A percentile compares a stretch with the other conserved stretches of the same genome.
Conservation (phyloP, 208 protist species). For the Strigomonas galati region DNA sequence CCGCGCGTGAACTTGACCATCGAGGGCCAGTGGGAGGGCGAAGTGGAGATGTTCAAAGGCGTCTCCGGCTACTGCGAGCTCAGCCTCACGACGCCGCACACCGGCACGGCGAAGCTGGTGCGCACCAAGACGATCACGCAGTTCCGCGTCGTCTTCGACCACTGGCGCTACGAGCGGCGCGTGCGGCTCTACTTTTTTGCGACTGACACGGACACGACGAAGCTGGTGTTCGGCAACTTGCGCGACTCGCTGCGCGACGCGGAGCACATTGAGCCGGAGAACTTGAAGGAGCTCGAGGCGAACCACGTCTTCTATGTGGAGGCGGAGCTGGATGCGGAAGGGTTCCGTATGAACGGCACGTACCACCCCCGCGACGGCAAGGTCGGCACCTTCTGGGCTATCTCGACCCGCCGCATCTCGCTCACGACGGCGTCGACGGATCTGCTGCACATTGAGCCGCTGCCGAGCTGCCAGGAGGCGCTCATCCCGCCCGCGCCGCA, state of each 20-base stretch:
- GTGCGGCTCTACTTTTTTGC: constrained; percentile 45
- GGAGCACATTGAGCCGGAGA: background rate
- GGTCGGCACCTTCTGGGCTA: constrained; percentile 49
- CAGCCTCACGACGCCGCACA: background rate
- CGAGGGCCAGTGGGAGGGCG: constrained; percentile 66
- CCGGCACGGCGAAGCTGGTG: constrained; percentile 8
- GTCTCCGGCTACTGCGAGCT: constrained; percentile 5
- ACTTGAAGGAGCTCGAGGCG: background rate
- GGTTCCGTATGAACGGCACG: constrained; percentile 59
- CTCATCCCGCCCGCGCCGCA: constrained; percentile 40
- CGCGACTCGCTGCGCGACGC: background rate
- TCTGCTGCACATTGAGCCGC: constrained; percentile 62
- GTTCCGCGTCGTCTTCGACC: constrained; percentile 50
- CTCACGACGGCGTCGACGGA: constrained; percentile 56
- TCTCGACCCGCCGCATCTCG: constrained; percentile 33
- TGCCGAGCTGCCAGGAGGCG: constrained; percentile 69
- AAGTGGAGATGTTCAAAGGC: constrained; percentile 1
- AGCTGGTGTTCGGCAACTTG: background rate
- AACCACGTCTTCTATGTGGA: constrained; percentile 33
- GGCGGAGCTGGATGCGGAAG: constrained; percentile 66
- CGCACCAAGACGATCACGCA: constrained; percentile 21
- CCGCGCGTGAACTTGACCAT: constrained; percentile 35
- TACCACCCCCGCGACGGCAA: constrained; percentile 56
- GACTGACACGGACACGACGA: background rate
- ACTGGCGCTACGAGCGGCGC: constrained; percentile 49